Evolutionary conservation across 345 rosid genomes (phyloP).

Genomic region (Arabis hirsuta): DNA sequence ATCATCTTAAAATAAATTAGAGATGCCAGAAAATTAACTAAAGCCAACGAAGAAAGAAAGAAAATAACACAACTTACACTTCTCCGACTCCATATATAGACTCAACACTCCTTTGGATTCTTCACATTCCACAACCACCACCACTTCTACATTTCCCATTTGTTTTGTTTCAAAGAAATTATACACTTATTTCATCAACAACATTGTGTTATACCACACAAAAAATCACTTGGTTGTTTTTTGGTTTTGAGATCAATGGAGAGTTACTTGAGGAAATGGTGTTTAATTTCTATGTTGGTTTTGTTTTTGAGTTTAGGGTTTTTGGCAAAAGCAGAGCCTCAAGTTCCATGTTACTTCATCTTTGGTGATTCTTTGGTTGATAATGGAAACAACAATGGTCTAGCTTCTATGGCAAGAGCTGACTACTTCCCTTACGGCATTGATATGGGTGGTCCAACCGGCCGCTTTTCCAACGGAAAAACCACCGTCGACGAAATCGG

Average conservation of each 20-base stretch:
- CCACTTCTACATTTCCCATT: not conserved
- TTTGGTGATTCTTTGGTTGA: conserved; percentile 97
- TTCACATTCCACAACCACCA: conserved; percentile 36
- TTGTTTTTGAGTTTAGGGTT: conserved; percentile 27
- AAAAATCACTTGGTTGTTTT: not conserved
- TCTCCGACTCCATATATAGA: conserved; percentile 45
- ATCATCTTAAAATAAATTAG: not conserved
- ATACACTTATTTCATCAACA: not conserved
- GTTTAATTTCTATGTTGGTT: conserved; percentile 33
- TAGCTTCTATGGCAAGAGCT: conserved; percentile 68
- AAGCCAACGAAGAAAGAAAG: not conserved
- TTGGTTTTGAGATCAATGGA: conserved; percentile 39
- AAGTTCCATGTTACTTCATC: conserved; percentile 80
- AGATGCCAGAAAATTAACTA: not conserved
- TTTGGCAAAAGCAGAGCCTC: conserved; percentile 51
- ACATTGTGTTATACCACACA: not conserved
- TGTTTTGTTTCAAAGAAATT: not conserved
- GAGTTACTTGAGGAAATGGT: conserved; percentile 43
- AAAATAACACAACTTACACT: conserved; percentile 8
- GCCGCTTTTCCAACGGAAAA: conserved; percentile 78
- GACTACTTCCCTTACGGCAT: conserved; percentile 84
- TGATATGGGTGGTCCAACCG: conserved; percentile 77
- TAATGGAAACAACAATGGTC: conserved; percentile 82
- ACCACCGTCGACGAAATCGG: conserved; percentile 79
- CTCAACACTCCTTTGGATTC: conserved; percentile 32